Evolutionary conservation across 2,329 filamentous ascomycete genomes (phyloP), one percentile per base, ranked within the genome.

Genomic region (Penicillium italicum): DNA sequence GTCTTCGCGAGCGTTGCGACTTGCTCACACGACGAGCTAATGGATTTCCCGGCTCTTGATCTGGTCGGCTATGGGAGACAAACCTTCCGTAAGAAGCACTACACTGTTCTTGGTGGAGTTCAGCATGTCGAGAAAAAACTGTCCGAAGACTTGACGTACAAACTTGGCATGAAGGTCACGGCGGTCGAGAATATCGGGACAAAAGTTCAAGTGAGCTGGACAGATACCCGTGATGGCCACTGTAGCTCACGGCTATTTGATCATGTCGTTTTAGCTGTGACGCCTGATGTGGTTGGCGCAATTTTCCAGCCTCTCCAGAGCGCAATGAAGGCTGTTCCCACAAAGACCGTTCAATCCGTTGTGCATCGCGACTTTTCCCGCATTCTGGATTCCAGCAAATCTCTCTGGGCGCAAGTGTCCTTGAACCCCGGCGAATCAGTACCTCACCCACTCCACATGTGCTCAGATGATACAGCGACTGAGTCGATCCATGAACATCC

Each of bases 1-100:
- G 70, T 84, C 5, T 74, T 85, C 37, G 79, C 81, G 47, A 77
- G 77, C 55, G 79, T 84, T 7, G 77, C 78, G 4, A 85, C 82
- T 1, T 85, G 81, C 61, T 75, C 80, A 0, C 82, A 84, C 51
- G 69, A 73, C 2, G 74, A 77, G 30, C 66, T 84, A 2, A 68
- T 83, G 1, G 66, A 68, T 0, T 84, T 82, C 26, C 82, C 82
- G 0, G 82, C 82, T 1, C 76, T 72, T 42, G 82, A 85, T 51
- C 54, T 84, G 5, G 72, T 79, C 22, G 75, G 74, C 12, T 84
- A 84, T 65, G 80, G 81, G 62, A 74, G 71, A 41, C 68, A 68
- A 16, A 78, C 79, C 1, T 72, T 79, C 37, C 69, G 77, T 1
- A 72, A 76, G n/a, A 74, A 78, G 26, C 81, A 83, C 58, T 83